A percentile compares a stretch with the other conserved stretches of the same genome.
These are phyloP conservation scores for Nannochloropsis oceanica DNA, from an alignment of 108 stramenopile genomes.

Conservation along the genomic window DNA sequence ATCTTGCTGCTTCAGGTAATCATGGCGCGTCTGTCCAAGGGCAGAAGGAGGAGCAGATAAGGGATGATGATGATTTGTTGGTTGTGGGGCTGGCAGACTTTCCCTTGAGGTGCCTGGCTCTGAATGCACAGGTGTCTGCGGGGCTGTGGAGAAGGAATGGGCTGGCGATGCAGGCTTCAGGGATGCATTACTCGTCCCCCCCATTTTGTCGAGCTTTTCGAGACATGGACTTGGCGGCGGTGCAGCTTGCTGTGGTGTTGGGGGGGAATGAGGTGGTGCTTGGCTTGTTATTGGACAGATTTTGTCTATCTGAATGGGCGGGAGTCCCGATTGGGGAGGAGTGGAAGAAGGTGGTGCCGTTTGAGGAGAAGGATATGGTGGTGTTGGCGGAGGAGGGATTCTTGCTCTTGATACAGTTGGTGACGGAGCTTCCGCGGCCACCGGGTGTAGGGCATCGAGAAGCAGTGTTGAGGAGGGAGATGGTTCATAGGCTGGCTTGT, in stretches of 20 bases:
- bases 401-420: background rate
- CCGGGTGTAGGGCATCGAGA: background rate
- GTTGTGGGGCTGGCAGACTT: background rate
- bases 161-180: background rate
- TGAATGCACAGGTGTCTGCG: background rate
- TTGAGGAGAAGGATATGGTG: background rate
- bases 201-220: background rate
- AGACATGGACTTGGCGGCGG: background rate
- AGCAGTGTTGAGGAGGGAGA: background rate
- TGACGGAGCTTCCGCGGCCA: background rate
- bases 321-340: background rate
- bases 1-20: background rate
- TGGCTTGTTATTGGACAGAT: background rate
- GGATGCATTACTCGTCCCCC: background rate
- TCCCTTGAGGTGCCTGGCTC: background rate
- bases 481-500: background rate
- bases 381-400: background rate
- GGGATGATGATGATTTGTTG: background rate
- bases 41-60: too few species aligned
- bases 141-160: constrained; percentile 11
- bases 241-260: background rate
- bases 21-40: too few species aligned
- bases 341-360: background rate
- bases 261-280: background rate
- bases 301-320: background rate